Evolutionary conservation across 2,329 filamentous ascomycete genomes (phyloP), one percentile per base, ranked within the genome.

Genomic region (Colletotrichum sp.): DNA sequence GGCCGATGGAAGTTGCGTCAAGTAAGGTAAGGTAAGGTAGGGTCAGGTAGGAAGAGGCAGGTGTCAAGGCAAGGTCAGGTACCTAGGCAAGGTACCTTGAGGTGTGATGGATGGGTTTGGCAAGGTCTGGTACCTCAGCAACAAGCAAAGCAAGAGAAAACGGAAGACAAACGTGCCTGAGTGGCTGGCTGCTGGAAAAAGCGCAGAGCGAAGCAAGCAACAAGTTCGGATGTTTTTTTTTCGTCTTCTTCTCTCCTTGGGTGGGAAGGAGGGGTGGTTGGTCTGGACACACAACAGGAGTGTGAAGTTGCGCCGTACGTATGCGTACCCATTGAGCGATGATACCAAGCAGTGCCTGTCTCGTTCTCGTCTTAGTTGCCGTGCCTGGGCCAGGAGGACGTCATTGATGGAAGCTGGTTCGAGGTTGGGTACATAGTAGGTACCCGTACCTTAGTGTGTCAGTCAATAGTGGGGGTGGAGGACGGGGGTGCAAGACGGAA

Each of bases 401-500:
- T 76, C 73, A 76, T 73, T 69, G 69, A 72, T 34, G 69, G 57
- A 30, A 62, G 57, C 57, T 34, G 26, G 26, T 34, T 34, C 28
- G 57, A 57, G 24, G 24, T 55, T 44, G 39, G 60, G 39, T 16
- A 32, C 30, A 32, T 32, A 32, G 30, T 12, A 36, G 15, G 34
- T 36, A 36, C 6, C 13, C 32, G 34, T 36, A 34, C 32, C 32
- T 13, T 34, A 36, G 34, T 16, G 34, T 36, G 30, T 60, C 36
- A 66, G 28, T 36, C 24, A 26, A 57, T 32, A 36, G 57, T 65
- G 30, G n/a, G 65, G 68, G 26, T 52, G 64, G 65, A 44, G 15
- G 63, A 16, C 18, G 69, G 28, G 44, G 52, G 28, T 72, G 70
- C 66, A 68, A 32, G 39, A 44, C 39, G 39, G 39, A 44, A 44